A percentile compares a stretch with the other conserved stretches of the same genome.
Evolutionary conservation across 2,329 filamentous ascomycete genomes (phyloP).

Genomic region (Penicillium thymicola): DNA sequence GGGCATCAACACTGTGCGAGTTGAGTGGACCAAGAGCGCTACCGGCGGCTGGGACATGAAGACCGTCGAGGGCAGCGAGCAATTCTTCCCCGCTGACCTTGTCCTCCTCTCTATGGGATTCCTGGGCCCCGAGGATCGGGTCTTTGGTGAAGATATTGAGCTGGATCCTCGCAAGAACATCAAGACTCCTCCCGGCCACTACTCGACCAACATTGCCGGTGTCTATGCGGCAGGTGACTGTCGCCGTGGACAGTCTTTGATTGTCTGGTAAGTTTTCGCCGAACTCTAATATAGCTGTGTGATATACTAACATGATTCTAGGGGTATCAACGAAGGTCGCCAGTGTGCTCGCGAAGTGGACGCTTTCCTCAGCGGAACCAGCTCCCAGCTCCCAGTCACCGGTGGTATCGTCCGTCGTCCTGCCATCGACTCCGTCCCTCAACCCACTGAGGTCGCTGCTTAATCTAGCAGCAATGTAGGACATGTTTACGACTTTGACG

Average conservation of each 20-base stretch:
- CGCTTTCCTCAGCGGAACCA: conserved; percentile 71
- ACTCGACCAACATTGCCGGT: conserved; percentile 81
- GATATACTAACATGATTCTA: conserved; percentile 30
- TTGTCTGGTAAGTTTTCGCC: conserved; percentile 72
- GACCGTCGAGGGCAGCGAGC: conserved; percentile 86
- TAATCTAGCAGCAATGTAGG: conserved; percentile 12
- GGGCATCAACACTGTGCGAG: conserved; percentile 92
- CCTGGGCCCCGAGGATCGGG: conserved; percentile 84
- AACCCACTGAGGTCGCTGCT: conserved; percentile 29
- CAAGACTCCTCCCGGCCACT: conserved; percentile 85
- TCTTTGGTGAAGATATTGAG: conserved; percentile 83
- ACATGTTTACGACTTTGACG: conserved; percentile 13
- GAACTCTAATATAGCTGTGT: background rate
- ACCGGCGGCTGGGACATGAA: conserved; percentile 98
- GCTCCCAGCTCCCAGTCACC: conserved; percentile 78
- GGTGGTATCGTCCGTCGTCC: conserved; percentile 87
- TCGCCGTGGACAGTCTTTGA: conserved; percentile 88
- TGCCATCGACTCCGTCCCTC: conserved; percentile 49
- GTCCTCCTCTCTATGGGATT: conserved; percentile 97
- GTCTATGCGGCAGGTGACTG: conserved; percentile 95
- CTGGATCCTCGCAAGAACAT: conserved; percentile 92
- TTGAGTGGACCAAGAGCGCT: conserved; percentile 91
- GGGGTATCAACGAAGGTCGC: conserved; percentile 96
- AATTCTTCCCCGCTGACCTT: conserved; percentile 94
- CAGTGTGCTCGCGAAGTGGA: conserved; percentile 91